Conservation (phyloP, 2,329 filamentous ascomycete genomes). For the Rhynchosporium agropyri region DNA sequence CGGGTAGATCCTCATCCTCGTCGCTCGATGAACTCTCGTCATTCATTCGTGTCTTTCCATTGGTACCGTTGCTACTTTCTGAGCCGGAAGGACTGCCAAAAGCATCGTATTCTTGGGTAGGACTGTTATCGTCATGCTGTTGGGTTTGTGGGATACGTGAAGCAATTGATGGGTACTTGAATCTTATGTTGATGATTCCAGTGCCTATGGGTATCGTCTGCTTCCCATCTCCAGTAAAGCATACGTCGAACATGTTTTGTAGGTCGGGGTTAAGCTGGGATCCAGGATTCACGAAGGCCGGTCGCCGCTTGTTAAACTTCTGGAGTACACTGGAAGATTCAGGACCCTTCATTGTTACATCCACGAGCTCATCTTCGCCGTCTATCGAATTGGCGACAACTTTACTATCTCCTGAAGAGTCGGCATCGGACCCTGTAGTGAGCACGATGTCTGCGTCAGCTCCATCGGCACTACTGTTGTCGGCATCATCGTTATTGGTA, state of each 20-base stretch:
- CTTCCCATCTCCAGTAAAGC: constrained; percentile 59
- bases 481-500: constrained; percentile 42
- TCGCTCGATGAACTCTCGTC: constrained; percentile 55
- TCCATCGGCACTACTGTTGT: constrained; percentile 53
- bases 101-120: constrained; percentile 33
- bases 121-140: constrained; percentile 23
- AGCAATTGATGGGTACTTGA: constrained; percentile 54
- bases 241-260: constrained; percentile 76
- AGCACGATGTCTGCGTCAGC: constrained; percentile 71
- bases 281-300: constrained; percentile 55
- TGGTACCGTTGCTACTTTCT: constrained; percentile 50
- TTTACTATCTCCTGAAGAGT: constrained; percentile 69
- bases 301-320: constrained; percentile 44
- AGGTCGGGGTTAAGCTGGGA: constrained; percentile 63
- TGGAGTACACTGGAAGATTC: constrained; percentile 32
- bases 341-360: constrained; percentile 80
- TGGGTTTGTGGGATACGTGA: constrained; percentile 47
- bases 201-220: constrained; percentile 72
- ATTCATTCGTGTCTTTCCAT: constrained; percentile 54
- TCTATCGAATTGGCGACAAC: constrained; percentile 79
- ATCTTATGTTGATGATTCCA: constrained; percentile 61
- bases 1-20: constrained; percentile 44
- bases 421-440: constrained; percentile 63
- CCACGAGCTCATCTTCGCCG: constrained; percentile 87
- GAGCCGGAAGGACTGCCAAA: constrained; percentile 48